A percentile compares a stretch with the other conserved stretches of the same genome.
phyloP scores from a whole-genome alignment of 2,329 filamentous ascomycete genomes.

The Mycogone perniciosa region DNA sequence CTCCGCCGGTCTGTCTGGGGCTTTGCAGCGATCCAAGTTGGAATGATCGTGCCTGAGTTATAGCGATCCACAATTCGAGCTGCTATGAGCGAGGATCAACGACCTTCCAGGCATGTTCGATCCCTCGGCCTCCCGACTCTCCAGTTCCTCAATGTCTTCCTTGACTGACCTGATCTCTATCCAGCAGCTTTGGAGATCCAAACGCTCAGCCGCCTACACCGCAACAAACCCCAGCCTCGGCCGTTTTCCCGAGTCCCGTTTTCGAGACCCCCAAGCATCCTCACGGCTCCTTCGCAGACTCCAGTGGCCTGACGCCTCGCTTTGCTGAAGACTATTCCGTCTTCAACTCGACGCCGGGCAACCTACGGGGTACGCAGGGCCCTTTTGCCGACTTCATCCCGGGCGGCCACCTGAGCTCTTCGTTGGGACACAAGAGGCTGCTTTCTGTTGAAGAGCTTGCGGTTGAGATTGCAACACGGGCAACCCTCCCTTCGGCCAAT shows the following conservation, averaged over 20 bases:
- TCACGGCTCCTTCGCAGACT: slow-evolving; percentile 41
- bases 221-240: slow-evolving; percentile 49
- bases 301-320: slow-evolving; percentile 51
- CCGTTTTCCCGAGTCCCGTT: slow-evolving; percentile 46
- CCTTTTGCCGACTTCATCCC: slow-evolving; percentile 41
- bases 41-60: slow-evolving; percentile 15
- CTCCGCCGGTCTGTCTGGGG: not conserved
- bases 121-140: slow-evolving; percentile 1
- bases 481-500: slow-evolving; percentile 52
- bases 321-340: slow-evolving; percentile 61
- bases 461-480: slow-evolving; percentile 53
- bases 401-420: slow-evolving; percentile 29
- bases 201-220: slow-evolving; percentile 55
- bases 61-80: slow-evolving; percentile 20
- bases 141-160: slow-evolving; percentile 18
- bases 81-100: slow-evolving; percentile 61
- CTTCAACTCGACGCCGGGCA: slow-evolving; percentile 58
- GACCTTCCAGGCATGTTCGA: slow-evolving; percentile 44
- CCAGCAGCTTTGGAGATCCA: slow-evolving; percentile 55
- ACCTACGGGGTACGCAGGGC: slow-evolving; percentile 42
- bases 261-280: slow-evolving; percentile 51
- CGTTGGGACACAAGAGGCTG: slow-evolving; percentile 40
- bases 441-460: slow-evolving; percentile 45
- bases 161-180: slow-evolving; percentile 13
- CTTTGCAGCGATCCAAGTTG: slow-evolving; percentile 10